Base-by-base conservation (phyloP, 2,329 filamentous ascomycete genomes). In the Pseudocercospora musae region DNA sequence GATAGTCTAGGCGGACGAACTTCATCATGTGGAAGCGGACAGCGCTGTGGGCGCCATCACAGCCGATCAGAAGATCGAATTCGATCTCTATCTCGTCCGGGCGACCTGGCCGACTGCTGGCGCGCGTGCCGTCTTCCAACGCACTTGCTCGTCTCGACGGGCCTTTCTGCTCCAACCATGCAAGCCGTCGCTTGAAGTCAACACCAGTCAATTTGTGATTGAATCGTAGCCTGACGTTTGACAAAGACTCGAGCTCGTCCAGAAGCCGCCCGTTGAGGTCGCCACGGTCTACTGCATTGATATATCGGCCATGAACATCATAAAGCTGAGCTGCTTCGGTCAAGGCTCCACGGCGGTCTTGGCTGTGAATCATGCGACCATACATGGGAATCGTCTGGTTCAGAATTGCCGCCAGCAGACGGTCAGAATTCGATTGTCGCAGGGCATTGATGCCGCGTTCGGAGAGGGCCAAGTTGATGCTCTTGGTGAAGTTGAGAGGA, bases 11-110 rank as follows among this genome's bases (percentile, higher is more conserved):
- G 10, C 90, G 87, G 0, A 89, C 85, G 71, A 86, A 97, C 78
- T 98, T 98, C 94, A 99, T 99, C 78, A 99, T 81, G 73, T 98
- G 92, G 74, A 92, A 96, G 57, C 95, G 85, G 3, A 93, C 89
- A 48, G 92, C 88, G 0, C 94, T 98, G 78, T 99, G 94, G 0
- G 95, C 95, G 7, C 95, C 95, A 72, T 99, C 95, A 33, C 94
- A 93, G 9, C 95, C 95, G 62, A 99, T 90, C 79, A 99, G 87
- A 68, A 96, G 86, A 76, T 98, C 93, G 69, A 97, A 98, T n/a
- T 81, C 76, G 21, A 96, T 84, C 73, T 96, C 89, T 59, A 96
- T 86, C 76, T 97, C 93, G 15, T 69, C 65, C 1, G 71, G 67
- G 55, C 74, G 63, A 8, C 64, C 63, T 4, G 66, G 58, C 50